Conservation (phyloP, 371 early-diverging fungal genomes). For the Circinella minor region DNA sequence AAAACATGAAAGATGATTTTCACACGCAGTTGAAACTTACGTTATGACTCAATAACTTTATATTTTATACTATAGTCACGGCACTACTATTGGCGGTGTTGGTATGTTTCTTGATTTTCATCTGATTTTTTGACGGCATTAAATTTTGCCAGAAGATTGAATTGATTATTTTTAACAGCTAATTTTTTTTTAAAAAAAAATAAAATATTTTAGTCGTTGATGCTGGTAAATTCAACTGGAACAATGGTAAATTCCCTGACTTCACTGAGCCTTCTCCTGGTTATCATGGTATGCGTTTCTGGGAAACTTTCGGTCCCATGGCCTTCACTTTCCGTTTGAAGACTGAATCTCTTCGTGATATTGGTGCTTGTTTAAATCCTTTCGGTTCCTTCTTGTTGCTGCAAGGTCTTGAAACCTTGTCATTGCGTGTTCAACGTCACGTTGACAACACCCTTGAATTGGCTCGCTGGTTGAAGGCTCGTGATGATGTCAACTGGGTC, state of each 20-base stretch:
- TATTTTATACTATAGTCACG: slow-evolving; percentile 58
- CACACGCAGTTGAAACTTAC: slow-evolving; percentile 3
- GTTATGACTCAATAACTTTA: neutral
- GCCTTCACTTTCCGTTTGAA: slow-evolving; percentile 78
- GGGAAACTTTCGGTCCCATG: slow-evolving; percentile 79
- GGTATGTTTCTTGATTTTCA: slow-evolving; percentile 36
- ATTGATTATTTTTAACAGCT: too few relatives aligned
- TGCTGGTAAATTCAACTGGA: slow-evolving; percentile 86
- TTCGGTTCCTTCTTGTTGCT: slow-evolving; percentile 85
- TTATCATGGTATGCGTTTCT: slow-evolving; percentile 86
- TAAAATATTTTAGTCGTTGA: slow-evolving; percentile 60
- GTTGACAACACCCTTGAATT: slow-evolving; percentile 77
- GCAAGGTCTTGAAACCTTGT: slow-evolving; percentile 87
- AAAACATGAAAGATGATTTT: neutral
- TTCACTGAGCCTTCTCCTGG: slow-evolving; percentile 85
- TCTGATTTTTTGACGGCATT: neutral
- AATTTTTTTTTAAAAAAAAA: too few relatives aligned
- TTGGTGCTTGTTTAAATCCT: slow-evolving; percentile 84
- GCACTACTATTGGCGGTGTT: slow-evolving; percentile 85
- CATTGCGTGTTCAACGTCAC: slow-evolving; percentile 88
- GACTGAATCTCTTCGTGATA: slow-evolving; percentile 82
- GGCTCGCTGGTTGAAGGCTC: slow-evolving; percentile 77
- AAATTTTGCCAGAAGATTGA: neutral
- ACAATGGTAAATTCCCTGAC: slow-evolving; percentile 84
- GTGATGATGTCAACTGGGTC: slow-evolving; percentile 76